These are phyloP conservation scores for Apostasia shenzhenica DNA, from an alignment of 106 monocot species.

Conservation along the genomic window DNA sequence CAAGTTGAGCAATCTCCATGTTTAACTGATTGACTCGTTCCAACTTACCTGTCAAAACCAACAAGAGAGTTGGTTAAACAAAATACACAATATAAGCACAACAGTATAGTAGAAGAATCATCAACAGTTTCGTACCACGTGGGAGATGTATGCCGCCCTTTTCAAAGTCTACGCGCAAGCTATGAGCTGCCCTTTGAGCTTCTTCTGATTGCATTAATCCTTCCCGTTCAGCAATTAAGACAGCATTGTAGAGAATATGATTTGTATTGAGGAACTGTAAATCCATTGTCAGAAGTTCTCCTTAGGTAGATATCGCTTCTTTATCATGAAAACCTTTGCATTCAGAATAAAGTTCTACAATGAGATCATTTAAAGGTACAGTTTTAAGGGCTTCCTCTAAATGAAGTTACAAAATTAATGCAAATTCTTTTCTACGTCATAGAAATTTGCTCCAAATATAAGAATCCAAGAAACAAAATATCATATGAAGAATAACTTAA, in stretches of 20 bases:
- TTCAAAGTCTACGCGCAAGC: conserved; percentile 82
- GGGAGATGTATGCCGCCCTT: conserved; percentile 92
- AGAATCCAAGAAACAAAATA: too few relatives aligned
- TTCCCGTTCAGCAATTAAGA: conserved; percentile 45
- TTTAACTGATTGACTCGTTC: conserved; percentile 72
- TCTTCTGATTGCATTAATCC: conserved; percentile 48
- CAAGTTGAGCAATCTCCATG: conserved; percentile 61
- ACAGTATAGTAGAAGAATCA: not conserved
- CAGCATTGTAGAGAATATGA: conserved; percentile 57
- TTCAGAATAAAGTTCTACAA: too few relatives aligned
- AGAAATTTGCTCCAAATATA: too few relatives aligned
- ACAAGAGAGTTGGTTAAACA: conserved; percentile 12
- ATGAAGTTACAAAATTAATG: too few relatives aligned
- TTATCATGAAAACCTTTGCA: not conserved
- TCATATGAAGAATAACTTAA: too few relatives aligned
- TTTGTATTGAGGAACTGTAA: conserved; percentile 86
- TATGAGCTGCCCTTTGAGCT: conserved; percentile 65
- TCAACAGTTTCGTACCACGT: conserved; percentile 26
- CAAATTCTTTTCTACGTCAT: too few relatives aligned
- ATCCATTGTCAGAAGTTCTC: not conserved
- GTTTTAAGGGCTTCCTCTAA: too few relatives aligned
- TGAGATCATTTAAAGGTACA: too few relatives aligned
- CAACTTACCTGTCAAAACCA: conserved; percentile 48
- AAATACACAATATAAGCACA: conserved; percentile 3
- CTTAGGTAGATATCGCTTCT: not conserved